Evolutionary conservation across 192 early-diverging fungal species (phyloP).

Genomic region (Mortierella claussenii): DNA sequence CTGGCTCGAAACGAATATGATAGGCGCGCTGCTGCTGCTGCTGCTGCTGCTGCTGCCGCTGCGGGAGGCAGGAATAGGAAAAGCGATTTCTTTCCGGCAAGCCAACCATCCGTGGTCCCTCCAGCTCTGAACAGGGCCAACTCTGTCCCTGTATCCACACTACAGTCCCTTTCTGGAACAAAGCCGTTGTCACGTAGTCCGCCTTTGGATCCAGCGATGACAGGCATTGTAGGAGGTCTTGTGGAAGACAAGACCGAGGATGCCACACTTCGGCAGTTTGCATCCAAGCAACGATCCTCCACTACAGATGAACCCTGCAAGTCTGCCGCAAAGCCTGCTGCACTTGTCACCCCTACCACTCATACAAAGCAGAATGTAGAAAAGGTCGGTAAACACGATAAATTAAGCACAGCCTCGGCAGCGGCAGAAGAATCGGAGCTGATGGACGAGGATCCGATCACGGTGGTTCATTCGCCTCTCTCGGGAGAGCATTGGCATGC

Average conservation of each 20-base stretch:
- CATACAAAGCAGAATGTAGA: background rate
- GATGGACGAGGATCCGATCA: constrained; percentile 29
- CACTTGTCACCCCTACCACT: background rate
- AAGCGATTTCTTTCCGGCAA: constrained; percentile 36
- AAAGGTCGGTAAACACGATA: constrained; percentile 14
- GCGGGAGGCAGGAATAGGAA: constrained; percentile 28
- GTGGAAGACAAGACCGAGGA: constrained; percentile 56
- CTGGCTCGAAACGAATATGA: constrained; percentile 39
- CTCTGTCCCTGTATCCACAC: constrained; percentile 25
- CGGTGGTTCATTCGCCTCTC: constrained; percentile 38
- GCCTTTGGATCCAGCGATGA: constrained; percentile 5
- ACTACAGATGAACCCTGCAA: background rate
- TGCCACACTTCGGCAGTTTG: constrained; percentile 51
- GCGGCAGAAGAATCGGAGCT: constrained; percentile 3
- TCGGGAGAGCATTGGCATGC: constrained; percentile 38
- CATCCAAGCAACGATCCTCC: constrained; percentile 3
- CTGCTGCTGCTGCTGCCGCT: no score
- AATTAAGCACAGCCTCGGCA: no score
- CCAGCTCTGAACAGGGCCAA: constrained; percentile 30
- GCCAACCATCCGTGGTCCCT: constrained; percentile 2
- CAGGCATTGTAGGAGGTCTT: constrained; percentile 2
- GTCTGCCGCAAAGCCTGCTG: constrained; percentile 6
- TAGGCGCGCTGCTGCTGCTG: constrained; percentile 13
- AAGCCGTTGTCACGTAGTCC: constrained; percentile 4
- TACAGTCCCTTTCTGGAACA: constrained; percentile 14